phyloP scores from a whole-genome alignment of 2,329 filamentous ascomycete genomes.

The Elsinoe perseae region DNA sequence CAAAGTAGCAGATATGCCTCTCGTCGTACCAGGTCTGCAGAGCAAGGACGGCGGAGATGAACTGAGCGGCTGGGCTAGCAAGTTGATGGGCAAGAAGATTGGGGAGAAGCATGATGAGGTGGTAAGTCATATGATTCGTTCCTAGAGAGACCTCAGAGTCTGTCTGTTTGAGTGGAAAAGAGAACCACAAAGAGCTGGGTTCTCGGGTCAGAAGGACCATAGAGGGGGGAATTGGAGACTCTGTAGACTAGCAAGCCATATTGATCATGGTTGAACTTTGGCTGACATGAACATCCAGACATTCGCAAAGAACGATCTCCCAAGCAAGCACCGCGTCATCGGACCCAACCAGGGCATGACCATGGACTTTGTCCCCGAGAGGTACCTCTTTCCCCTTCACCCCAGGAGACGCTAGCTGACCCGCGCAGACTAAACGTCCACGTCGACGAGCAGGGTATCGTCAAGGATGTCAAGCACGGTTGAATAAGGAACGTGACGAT shows the following conservation, averaged over 20 bases:
- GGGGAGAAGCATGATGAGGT: constrained; percentile 40
- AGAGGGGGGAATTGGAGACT: too few relatives aligned
- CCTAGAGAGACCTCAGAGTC: too few relatives aligned
- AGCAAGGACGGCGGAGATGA: constrained; percentile 33
- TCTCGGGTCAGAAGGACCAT: too few relatives aligned
- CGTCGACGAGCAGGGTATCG: constrained; percentile 41
- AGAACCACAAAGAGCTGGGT: neutral
- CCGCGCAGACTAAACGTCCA: constrained; percentile 39
- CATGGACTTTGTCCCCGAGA: constrained; percentile 42
- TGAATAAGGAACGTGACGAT: constrained; percentile 21
- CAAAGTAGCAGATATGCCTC: constrained; percentile 40
- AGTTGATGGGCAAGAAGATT: constrained; percentile 46
- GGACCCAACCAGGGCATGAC: constrained; percentile 40
- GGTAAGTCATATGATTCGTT: too few relatives aligned
- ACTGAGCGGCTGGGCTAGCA: constrained; percentile 39
- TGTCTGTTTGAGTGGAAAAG: too few relatives aligned
- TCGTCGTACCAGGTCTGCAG: constrained; percentile 43
- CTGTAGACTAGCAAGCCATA: too few relatives aligned
- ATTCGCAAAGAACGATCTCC: constrained; percentile 44
- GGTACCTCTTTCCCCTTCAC: constrained; percentile 23
- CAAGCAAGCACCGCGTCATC: constrained; percentile 39
- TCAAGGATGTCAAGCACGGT: constrained; percentile 42
- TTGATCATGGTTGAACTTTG: too few relatives aligned
- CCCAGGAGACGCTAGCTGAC: neutral
- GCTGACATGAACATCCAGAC: constrained; percentile 35